Conservation (phyloP, 768 basidiomycete genomes). For the Agaricus sinodeliciosus region DNA sequence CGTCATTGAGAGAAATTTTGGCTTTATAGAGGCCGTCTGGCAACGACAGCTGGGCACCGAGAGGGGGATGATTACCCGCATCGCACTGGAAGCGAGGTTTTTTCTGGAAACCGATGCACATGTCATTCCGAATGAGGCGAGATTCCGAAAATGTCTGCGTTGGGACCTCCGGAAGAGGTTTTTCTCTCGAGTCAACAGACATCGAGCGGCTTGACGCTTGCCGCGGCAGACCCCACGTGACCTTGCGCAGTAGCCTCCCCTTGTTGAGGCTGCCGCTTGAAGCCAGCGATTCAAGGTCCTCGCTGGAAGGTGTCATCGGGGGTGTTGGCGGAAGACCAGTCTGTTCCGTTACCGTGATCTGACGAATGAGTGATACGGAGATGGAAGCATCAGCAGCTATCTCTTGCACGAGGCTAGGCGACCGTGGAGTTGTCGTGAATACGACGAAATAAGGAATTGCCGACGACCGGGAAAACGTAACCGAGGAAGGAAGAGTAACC, state of each 20-base stretch:
- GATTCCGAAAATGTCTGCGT: conserved; percentile 35
- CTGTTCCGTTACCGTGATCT: conserved; percentile 46
- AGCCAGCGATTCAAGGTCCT: conserved; percentile 28
- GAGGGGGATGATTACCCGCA: conserved; percentile 34
- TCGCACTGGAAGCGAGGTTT: conserved; percentile 44
- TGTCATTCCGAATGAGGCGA: conserved; percentile 39
- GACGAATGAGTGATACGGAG: conserved; percentile 57
- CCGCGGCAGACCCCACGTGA: conserved; percentile 21
- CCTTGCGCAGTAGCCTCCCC: conserved; percentile 27
- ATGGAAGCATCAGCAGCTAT: conserved; percentile 69
- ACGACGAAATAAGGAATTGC: conserved; percentile 71
- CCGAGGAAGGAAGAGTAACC: conserved; percentile 60
- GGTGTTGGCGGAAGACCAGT: conserved; percentile 36
- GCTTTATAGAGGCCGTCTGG: conserved; percentile 68
- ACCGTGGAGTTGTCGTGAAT: conserved; percentile 59
- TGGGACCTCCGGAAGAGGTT: conserved; percentile 37
- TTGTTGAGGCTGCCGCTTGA: conserved; percentile 2
- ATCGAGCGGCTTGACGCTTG: conserved; percentile 19
- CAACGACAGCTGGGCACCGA: conserved; percentile 39
- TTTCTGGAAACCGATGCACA: conserved; percentile 67
- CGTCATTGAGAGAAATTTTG: conserved; percentile 45
- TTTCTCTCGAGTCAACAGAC: conserved; percentile 23
- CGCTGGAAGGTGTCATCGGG: conserved; percentile 44
- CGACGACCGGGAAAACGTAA: conserved; percentile 53
- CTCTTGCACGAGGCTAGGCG: conserved; percentile 47